Evolutionary conservation across 768 basidiomycete genomes (phyloP).

Genomic region (Tephrocybe sp.): DNA sequence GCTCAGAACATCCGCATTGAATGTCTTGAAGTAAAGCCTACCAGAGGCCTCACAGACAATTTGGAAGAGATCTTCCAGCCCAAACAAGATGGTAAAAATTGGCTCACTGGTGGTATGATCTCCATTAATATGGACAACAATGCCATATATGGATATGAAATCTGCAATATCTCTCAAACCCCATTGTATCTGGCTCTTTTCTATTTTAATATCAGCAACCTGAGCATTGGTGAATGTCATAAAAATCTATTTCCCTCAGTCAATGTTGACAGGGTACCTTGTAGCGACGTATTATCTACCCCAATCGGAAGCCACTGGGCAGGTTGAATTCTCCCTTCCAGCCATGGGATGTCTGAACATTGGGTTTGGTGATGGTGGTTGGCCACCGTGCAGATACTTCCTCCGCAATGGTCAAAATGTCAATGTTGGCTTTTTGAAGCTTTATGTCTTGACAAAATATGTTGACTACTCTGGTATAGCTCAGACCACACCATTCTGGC

Average conservation of each 20-base stretch:
- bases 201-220: not conserved
- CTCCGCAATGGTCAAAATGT: not conserved
- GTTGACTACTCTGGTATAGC: not conserved
- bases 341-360: not conserved
- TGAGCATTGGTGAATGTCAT: slow-evolving; percentile 1
- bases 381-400: not conserved
- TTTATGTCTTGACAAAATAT: not conserved
- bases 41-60: too few species aligned
- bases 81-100: too few species aligned
- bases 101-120: too few species aligned
- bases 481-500: not conserved
- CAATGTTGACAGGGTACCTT: not conserved
- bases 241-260: not conserved
- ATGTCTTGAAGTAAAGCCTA: too few species aligned
- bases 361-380: not conserved
- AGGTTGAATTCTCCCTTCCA: not conserved
- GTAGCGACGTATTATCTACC: not conserved
- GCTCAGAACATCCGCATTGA: too few species aligned
- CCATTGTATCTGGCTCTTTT: too few species aligned
- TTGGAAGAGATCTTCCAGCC: too few species aligned
- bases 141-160: too few species aligned
- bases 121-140: too few species aligned
- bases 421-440: slow-evolving; percentile 1
- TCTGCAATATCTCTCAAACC: too few species aligned
- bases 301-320: not conserved